Evolutionary conservation across 2,329 filamentous ascomycete genomes (phyloP).

Genomic region (Sphaceloma murrayae): DNA sequence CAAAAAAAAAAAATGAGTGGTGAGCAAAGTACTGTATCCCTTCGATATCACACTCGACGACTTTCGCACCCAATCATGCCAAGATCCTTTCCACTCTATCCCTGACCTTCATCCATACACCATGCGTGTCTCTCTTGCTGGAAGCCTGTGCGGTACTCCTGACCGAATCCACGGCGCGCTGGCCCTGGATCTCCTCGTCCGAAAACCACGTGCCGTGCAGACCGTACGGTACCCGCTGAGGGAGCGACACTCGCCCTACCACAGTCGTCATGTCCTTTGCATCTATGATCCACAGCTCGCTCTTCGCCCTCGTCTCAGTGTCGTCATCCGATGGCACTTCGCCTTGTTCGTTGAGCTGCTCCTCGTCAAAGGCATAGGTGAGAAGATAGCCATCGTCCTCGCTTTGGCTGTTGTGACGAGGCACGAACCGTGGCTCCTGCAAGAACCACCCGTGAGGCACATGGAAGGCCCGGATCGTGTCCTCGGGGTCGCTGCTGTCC

Average conservation of each 20-base stretch:
- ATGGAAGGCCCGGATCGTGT: slow-evolving; percentile 53
- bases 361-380: slow-evolving; percentile 61
- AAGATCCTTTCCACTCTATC: slow-evolving; percentile 25
- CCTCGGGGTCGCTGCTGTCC: slow-evolving; percentile 32
- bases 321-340: slow-evolving; percentile 31
- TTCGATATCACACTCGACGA: slow-evolving; percentile 1
- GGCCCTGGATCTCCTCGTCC: slow-evolving; percentile 42
- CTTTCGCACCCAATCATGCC: slow-evolving; percentile 5
- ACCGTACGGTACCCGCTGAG: slow-evolving; percentile 60
- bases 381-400: slow-evolving; percentile 62
- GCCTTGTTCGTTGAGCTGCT: slow-evolving; percentile 40
- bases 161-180: slow-evolving; percentile 34
- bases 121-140: slow-evolving; percentile 19
- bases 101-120: slow-evolving; percentile 27
- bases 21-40: neutral
- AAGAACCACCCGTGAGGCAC: slow-evolving; percentile 54
- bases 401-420: slow-evolving; percentile 29
- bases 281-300: slow-evolving; percentile 61
- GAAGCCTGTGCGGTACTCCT: slow-evolving; percentile 24
- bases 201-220: slow-evolving; percentile 56
- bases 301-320: slow-evolving; percentile 34
- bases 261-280: slow-evolving; percentile 53
- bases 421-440: slow-evolving; percentile 58
- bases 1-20: neutral
- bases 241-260: slow-evolving; percentile 49